phyloP scores from a whole-genome alignment of 108 stramenopile genomes.

The Bacterosira constricta region DNA sequence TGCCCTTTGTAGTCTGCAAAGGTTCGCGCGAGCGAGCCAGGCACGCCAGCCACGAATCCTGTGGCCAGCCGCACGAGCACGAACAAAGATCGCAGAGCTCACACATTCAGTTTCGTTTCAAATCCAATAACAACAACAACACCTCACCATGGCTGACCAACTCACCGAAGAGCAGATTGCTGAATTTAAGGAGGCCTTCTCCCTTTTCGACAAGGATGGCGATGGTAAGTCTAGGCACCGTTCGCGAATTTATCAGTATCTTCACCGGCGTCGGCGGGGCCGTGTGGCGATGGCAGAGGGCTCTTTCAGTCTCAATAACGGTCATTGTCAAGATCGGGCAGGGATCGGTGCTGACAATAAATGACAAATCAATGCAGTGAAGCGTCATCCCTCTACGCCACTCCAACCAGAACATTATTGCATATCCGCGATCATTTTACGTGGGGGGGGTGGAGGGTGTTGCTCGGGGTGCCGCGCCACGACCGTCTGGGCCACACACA shows the following conservation, averaged over 20 bases:
- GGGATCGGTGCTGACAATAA: not conserved
- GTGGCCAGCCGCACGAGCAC: too few relatives aligned
- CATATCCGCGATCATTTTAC: not conserved
- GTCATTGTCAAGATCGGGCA: not conserved
- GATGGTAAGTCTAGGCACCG: conserved; percentile 81
- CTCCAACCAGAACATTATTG: not conserved
- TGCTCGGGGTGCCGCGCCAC: too few relatives aligned
- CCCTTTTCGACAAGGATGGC: conserved; percentile 99
- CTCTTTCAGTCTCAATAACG: not conserved
- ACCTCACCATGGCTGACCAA: conserved; percentile 96
- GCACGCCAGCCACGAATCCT: too few relatives aligned
- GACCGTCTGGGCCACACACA: too few relatives aligned
- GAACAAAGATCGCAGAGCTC: too few relatives aligned
- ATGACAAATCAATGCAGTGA: not conserved
- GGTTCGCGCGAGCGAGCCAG: too few relatives aligned
- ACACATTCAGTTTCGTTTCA: too few relatives aligned
- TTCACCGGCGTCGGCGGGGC: not conserved
- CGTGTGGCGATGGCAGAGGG: not conserved
- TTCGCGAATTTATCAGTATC: not conserved
- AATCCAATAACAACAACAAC: too few relatives aligned
- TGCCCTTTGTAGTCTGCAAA: too few relatives aligned
- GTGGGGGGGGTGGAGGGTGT: not conserved
- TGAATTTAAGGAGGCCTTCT: conserved; percentile 99
- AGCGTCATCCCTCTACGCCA: not conserved
- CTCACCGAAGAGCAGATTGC: conserved; percentile 97